Percentiles rank a stretch among this genome's conserved stretches.
phyloP scores from a whole-genome alignment of 23 red algal genomes.

The Cyanidiococcus yangmingshanensis region DNA sequence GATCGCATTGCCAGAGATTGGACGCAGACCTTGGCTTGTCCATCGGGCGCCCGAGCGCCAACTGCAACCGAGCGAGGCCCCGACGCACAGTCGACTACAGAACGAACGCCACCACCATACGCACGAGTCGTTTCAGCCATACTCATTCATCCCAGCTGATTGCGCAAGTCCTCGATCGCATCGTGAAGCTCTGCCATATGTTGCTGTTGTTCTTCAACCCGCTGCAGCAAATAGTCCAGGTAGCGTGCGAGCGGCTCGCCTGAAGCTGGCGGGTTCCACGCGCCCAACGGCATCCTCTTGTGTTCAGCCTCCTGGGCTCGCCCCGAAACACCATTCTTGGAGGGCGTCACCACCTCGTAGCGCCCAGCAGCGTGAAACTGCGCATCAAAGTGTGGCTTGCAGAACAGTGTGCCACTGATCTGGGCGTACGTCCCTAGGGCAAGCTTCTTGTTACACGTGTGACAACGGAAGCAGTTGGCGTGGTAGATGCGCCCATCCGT shows the following conservation, averaged over 20 bases:
- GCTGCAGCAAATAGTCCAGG: conserved; percentile 9
- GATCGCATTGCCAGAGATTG: too few species aligned
- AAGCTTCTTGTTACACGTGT: conserved; percentile 29
- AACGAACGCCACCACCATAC: too few species aligned
- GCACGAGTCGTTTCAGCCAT: too few species aligned
- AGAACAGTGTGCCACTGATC: conserved; percentile 24
- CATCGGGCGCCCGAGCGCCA: neutral
- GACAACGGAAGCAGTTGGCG: conserved; percentile 31
- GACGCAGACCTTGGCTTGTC: too few species aligned
- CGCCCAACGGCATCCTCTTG: neutral
- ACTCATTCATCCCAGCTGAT: neutral
- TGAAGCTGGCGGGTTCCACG: neutral
- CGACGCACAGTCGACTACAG: too few species aligned
- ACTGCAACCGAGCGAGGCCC: too few species aligned
- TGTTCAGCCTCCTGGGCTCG: neutral
- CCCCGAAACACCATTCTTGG: neutral
- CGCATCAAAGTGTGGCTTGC: conserved; percentile 35
- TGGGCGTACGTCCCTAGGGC: conserved; percentile 25
- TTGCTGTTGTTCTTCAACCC: conserved; percentile 7
- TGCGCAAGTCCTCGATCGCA: conserved; percentile 7
- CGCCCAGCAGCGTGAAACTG: conserved; percentile 23
- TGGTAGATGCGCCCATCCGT: conserved; percentile 23
- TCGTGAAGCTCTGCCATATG: neutral
- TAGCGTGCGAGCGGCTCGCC: neutral
- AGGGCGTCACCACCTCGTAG: conserved; percentile 15